Evolutionary conservation across 768 basidiomycete species (phyloP).

Genomic region (Panellus pusillus): DNA sequence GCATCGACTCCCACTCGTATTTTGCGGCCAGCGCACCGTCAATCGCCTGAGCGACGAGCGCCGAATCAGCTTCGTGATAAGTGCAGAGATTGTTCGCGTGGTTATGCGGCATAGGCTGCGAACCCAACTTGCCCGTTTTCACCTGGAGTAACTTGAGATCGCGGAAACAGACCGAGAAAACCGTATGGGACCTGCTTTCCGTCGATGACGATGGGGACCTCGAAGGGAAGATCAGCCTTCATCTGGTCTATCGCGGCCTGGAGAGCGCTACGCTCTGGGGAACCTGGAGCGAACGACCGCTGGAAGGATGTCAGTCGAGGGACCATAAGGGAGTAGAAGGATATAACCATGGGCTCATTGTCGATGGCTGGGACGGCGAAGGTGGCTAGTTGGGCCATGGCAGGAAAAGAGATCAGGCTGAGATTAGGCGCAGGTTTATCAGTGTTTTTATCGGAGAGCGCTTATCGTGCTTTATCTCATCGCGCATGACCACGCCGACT

Average conservation of each 20-base stretch:
- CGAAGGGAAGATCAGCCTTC: constrained; percentile 81
- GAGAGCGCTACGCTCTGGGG: constrained; percentile 72
- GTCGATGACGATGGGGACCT: constrained; percentile 91
- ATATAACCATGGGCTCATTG: constrained; percentile 85
- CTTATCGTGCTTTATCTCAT: constrained; percentile 1
- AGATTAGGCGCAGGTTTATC: background rate
- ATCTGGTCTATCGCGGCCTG: constrained; percentile 75
- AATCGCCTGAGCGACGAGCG: constrained; percentile 76
- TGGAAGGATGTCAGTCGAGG: constrained; percentile 29
- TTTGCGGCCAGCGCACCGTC: constrained; percentile 87
- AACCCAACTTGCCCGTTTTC: constrained; percentile 74
- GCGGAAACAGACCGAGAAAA: background rate
- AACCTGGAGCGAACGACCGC: constrained; percentile 78
- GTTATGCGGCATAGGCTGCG: constrained; percentile 84
- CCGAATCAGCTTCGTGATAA: constrained; percentile 87
- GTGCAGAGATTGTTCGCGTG: constrained; percentile 78
- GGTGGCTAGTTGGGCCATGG: constrained; percentile 74
- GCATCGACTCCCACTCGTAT: constrained; percentile 87
- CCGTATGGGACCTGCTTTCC: constrained; percentile 68
- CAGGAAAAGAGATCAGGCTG: constrained; percentile 22
- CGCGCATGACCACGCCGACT: constrained; percentile 1
- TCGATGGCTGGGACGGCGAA: constrained; percentile 85
- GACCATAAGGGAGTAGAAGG: background rate
- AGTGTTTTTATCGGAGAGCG: background rate
- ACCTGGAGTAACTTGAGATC: constrained; percentile 45